Evolutionary conservation across 2,329 filamentous ascomycete species (phyloP).

Genomic region (Byssochlamys sp.): DNA sequence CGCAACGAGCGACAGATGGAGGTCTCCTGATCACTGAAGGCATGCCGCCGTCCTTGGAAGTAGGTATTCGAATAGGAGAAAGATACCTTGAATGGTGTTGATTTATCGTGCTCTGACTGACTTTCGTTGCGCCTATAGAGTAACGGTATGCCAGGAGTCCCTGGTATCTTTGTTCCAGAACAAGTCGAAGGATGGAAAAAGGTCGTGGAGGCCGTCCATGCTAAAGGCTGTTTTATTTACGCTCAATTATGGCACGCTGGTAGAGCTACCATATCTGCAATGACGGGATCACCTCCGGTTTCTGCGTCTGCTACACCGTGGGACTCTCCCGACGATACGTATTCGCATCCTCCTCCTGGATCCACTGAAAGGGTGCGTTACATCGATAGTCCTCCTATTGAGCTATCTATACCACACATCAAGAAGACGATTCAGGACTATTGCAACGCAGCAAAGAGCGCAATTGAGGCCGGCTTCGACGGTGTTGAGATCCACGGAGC

Average conservation of each 20-base stretch:
- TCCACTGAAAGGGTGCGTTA: conserved; percentile 29
- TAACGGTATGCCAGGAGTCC: conserved; percentile 30
- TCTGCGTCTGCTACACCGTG: conserved; percentile 37
- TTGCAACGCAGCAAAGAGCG: conserved; percentile 37
- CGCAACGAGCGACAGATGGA: conserved; percentile 28
- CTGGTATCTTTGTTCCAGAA: conserved; percentile 23
- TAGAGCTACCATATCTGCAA: conserved; percentile 34
- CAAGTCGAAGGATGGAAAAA: conserved; percentile 44
- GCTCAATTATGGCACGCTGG: conserved; percentile 38
- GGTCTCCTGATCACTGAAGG: conserved; percentile 31
- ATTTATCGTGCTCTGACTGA: too few relatives aligned
- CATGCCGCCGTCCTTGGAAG: conserved; percentile 29
- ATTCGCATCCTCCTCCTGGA: conserved; percentile 30
- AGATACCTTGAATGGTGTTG: too few relatives aligned
- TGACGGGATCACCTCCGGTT: conserved; percentile 31
- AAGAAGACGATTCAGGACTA: conserved; percentile 36
- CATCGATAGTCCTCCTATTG: conserved; percentile 35
- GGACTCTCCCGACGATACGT: conserved; percentile 37
- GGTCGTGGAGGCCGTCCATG: conserved; percentile 43
- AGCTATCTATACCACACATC: conserved; percentile 39
- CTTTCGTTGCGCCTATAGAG: conserved; percentile 20
- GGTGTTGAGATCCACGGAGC: conserved; percentile 43
- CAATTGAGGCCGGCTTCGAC: conserved; percentile 48
- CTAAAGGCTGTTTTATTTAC: conserved; percentile 41
- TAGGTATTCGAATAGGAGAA: conserved; percentile 14